These are phyloP conservation scores for Fusarium mexicanum DNA, from an alignment of 2,329 filamentous ascomycete genomes.

Conservation along the genomic window DNA sequence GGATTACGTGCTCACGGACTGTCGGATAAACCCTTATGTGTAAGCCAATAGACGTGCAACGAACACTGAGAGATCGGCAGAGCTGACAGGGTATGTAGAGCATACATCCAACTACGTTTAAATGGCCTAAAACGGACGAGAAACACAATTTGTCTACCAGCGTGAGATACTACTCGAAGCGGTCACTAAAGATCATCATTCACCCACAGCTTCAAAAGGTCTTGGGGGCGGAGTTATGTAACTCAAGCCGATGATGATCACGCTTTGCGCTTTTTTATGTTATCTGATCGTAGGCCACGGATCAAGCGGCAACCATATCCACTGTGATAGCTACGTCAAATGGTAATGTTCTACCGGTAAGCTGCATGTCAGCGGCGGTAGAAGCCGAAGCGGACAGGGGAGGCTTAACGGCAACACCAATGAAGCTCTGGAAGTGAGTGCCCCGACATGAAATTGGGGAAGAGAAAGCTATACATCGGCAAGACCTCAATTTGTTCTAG, in stretches of 20 bases:
- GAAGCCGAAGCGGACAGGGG: not conserved
- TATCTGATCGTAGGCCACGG: not conserved
- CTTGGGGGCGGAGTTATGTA: not conserved
- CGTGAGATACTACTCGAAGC: not conserved
- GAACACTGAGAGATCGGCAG: not conserved
- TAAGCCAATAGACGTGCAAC: not conserved
- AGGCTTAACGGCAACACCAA: too few relatives aligned
- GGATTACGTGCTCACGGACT: not conserved
- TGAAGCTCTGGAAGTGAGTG: too few relatives aligned
- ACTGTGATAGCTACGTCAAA: not conserved
- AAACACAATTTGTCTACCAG: fast-evolving
- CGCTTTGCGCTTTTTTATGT: not conserved
- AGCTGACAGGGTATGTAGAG: not conserved
- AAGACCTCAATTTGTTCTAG: not conserved
- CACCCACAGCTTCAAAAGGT: not conserved
- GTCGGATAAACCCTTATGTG: not conserved
- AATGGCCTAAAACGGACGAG: not conserved
- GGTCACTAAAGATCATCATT: not conserved
- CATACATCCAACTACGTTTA: not conserved
- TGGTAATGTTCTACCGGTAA: not conserved
- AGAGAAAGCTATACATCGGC: fast-evolving
- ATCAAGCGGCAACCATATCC: not conserved
- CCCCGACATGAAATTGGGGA: fast-evolving
- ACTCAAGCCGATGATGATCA: not conserved
- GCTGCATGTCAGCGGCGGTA: not conserved